These are phyloP conservation scores for Alternaria sp. DNA, from an alignment of 2,329 filamentous ascomycete genomes.

Conservation along the genomic window DNA sequence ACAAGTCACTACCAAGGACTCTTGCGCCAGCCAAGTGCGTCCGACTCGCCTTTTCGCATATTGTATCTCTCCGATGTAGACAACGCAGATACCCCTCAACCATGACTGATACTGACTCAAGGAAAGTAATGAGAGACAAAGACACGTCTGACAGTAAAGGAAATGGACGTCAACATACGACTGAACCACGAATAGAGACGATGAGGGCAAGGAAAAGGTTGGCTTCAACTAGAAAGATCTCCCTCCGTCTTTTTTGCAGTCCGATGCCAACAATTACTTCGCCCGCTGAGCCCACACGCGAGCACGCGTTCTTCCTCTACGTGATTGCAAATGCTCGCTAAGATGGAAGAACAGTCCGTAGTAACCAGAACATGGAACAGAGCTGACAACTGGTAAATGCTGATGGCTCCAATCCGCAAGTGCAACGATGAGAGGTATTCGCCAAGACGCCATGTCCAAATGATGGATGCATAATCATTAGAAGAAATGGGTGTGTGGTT, in stretches of 20 bases:
- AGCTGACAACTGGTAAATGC: constrained; percentile 51
- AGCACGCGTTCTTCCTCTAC: constrained; percentile 37
- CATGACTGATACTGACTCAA: constrained; percentile 28
- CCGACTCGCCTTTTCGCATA: constrained; percentile 9
- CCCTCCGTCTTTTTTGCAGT: constrained; percentile 26
- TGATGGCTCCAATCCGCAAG: constrained; percentile 46
- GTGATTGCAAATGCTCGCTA: constrained; percentile 50
- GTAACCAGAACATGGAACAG: constrained; percentile 51
- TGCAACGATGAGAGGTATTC: constrained; percentile 45
- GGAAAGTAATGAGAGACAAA: constrained; percentile 25
- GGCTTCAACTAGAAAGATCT: constrained; percentile 29
- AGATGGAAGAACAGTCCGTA: constrained; percentile 49
- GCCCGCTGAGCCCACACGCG: constrained; percentile 27
- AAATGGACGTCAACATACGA: constrained; percentile 30
- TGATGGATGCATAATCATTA: constrained; percentile 63
- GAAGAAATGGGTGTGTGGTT: constrained; percentile 99
- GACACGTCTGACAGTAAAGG: constrained; percentile 27
- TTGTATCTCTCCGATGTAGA: constrained; percentile 25
- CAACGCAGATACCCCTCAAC: constrained; percentile 14
- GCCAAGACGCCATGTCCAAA: constrained; percentile 52
- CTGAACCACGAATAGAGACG: constrained; percentile 34
- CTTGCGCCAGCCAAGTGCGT: constrained; percentile 38
- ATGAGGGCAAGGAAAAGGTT: constrained; percentile 36
- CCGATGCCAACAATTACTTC: constrained; percentile 25
- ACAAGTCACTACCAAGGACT: constrained; percentile 30